Evolutionary conservation across 805 yeast genomes (phyloP).

Genomic region (Kuraishia piskuri): DNA sequence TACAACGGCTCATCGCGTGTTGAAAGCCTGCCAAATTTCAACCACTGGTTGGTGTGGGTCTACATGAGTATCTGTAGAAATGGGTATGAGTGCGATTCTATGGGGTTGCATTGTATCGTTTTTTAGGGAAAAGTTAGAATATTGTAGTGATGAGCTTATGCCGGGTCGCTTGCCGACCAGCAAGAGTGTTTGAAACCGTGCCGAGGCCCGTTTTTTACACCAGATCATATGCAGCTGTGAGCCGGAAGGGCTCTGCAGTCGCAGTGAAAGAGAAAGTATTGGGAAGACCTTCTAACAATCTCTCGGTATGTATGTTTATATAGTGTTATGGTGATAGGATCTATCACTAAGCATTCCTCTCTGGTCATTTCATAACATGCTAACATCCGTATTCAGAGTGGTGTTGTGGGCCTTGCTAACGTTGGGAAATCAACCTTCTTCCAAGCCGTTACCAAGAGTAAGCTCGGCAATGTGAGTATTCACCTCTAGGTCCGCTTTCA

Average conservation of each 20-base stretch:
- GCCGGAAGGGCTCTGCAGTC: conserved; percentile 5
- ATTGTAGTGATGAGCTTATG: not conserved
- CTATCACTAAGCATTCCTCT: too few species aligned
- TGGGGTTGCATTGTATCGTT: too few species aligned
- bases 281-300: conserved; percentile 1
- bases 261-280: conserved; percentile 3
- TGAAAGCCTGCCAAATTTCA: not conserved
- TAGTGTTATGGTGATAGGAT: not conserved
- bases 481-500: conserved; percentile 43
- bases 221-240: conserved; percentile 6
- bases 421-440: conserved; percentile 97
- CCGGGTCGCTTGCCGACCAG: not conserved
- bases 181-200: not conserved
- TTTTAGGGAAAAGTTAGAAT: too few species aligned
- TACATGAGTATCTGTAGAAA: too few species aligned
- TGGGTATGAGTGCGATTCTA: too few species aligned
- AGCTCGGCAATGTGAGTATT: conserved; percentile 61
- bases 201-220: not conserved
- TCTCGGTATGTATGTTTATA: not conserved
- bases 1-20: not conserved
- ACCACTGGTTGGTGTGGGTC: not conserved
- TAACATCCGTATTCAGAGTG: conserved; percentile 17
- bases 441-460: conserved; percentile 92
- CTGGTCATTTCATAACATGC: not conserved
- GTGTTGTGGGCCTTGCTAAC: conserved; percentile 57